phyloP scores from a whole-genome alignment of 148 eudicot genomes.

The Rhododendron molle region DNA sequence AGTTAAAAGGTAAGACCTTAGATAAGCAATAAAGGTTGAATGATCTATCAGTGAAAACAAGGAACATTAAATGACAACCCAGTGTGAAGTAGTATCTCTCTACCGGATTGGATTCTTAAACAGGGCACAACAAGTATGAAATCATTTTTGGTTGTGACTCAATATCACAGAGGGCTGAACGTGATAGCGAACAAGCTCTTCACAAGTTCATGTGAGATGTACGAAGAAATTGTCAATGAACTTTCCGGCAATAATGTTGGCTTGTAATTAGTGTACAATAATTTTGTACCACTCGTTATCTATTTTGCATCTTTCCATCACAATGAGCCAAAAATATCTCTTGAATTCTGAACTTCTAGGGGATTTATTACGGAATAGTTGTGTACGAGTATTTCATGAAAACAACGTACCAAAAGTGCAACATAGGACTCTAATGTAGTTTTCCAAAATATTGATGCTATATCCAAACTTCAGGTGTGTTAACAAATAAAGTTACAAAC shows the following conservation, averaged over 20 bases:
- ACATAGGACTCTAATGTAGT: not conserved
- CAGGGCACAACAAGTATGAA: not conserved
- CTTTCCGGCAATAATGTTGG: not conserved
- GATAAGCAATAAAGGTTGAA: not conserved
- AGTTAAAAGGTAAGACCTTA: not conserved
- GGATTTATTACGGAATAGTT: not conserved
- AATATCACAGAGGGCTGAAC: not conserved
- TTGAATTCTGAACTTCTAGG: not conserved
- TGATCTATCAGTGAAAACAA: not conserved
- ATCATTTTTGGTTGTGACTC: not conserved
- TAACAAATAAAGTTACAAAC: not conserved
- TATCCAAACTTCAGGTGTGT: not conserved
- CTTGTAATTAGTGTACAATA: not conserved
- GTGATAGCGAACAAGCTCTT: not conserved
- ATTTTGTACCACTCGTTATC: not conserved
- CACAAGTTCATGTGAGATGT: not conserved
- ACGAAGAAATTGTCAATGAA: not conserved
- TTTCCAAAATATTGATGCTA: not conserved
- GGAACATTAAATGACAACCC: not conserved
- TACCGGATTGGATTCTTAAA: not conserved
- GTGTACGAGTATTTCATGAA: not conserved
- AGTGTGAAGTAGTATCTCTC: not conserved
- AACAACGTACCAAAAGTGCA: not conserved
- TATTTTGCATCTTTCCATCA: not conserved
- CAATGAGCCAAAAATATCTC: not conserved